Evolutionary conservation across 495 filamentous ascomycete species (phyloP).

Genomic region (Amorphotheca resinae): DNA sequence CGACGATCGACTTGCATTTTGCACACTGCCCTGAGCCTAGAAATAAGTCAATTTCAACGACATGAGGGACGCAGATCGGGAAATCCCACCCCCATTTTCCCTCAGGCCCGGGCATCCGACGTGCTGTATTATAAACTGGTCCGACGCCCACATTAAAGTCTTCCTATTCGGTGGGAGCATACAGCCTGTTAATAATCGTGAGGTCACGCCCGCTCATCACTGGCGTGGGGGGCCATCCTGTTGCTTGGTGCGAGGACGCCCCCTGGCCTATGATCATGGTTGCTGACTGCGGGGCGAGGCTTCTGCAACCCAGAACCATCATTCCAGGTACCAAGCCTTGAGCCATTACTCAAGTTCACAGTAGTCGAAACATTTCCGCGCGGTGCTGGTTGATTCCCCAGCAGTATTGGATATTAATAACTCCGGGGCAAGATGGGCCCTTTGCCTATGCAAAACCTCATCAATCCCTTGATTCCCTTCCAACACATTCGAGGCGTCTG

Average conservation of each 20-base stretch:
- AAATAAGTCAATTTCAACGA: too few species aligned
- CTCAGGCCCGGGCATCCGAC: too few species aligned
- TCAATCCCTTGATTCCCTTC: neutral
- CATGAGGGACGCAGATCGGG: too few species aligned
- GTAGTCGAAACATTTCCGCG: slow-evolving; percentile 2
- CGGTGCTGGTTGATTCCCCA: slow-evolving; percentile 15
- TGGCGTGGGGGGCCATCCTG: slow-evolving; percentile 19
- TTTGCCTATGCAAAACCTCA: slow-evolving; percentile 2
- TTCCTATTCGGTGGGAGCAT: slow-evolving; percentile 11
- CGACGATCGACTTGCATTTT: too few species aligned
- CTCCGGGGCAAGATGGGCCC: slow-evolving; percentile 5
- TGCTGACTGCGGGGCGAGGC: slow-evolving; percentile 19
- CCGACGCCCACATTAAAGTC: too few species aligned
- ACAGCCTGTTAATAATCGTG: slow-evolving; percentile 18
- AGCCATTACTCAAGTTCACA: too few species aligned
- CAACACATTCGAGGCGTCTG: neutral
- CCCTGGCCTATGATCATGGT: too few species aligned
- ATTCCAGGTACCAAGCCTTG: slow-evolving; percentile 13
- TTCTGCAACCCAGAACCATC: slow-evolving; percentile 15
- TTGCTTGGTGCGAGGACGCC: slow-evolving; percentile 1
- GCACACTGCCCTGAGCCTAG: too few species aligned
- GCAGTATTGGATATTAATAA: slow-evolving; percentile 7
- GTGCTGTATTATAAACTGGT: too few species aligned
- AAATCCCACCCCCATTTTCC: too few species aligned
- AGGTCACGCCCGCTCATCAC: slow-evolving; percentile 15